phyloP scores from a whole-genome alignment of 2,329 filamentous ascomycete genomes.

The Ceratocystis lukuohia region DNA sequence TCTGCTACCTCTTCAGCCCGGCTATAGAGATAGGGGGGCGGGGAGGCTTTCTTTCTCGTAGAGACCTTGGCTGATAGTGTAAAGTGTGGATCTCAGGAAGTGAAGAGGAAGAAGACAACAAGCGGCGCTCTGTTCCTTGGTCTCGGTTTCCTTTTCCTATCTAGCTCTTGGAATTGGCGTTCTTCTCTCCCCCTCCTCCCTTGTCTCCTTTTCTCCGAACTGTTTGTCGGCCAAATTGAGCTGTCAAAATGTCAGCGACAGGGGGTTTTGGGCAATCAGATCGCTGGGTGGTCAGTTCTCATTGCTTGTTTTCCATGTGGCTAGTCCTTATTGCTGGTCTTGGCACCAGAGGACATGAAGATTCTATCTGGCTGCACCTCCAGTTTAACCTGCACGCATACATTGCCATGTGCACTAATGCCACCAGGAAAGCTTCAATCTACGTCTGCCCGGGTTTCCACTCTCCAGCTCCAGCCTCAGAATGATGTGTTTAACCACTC shows the following conservation, averaged over 20 bases:
- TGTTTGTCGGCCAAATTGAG: neutral
- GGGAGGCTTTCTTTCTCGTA: neutral
- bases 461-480: neutral
- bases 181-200: neutral
- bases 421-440: neutral
- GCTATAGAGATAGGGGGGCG: neutral
- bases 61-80: neutral
- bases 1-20: neutral
- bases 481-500: neutral
- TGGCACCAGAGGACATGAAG: neutral
- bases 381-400: neutral
- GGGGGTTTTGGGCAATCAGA: neutral
- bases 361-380: neutral
- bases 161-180: neutral
- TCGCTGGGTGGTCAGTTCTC: neutral
- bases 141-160: neutral
- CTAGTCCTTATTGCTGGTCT: neutral
- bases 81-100: neutral
- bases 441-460: neutral
- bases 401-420: neutral
- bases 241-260: neutral
- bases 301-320: conserved; percentile 4
- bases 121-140: neutral
- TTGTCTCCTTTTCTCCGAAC: neutral
- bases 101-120: neutral